Percentiles rank a stretch among this genome's conserved stretches.
These are phyloP conservation scores for Blepharisma japonicum DNA, from an alignment of 73 alveolate genomes.

Conservation along the genomic window DNA sequence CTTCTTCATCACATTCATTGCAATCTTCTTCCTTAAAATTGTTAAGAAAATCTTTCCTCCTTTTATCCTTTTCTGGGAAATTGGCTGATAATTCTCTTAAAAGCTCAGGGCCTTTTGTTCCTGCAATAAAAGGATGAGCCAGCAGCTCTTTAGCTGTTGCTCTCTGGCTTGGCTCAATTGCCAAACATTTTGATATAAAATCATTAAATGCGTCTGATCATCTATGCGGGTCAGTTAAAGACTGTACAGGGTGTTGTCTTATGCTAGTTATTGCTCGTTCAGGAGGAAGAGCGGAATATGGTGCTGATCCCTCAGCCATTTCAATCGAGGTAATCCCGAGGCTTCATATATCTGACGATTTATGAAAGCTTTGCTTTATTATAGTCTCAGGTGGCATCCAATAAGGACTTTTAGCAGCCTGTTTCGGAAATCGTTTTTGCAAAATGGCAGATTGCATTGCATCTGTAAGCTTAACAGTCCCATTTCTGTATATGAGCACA, in stretches of 20 bases:
- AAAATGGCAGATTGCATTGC: conserved; percentile 61
- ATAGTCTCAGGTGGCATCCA: conserved; percentile 94
- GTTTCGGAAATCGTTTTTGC: conserved; percentile 68
- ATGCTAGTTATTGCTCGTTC: conserved; percentile 86
- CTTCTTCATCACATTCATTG: too few relatives aligned
- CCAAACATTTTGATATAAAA: conserved; percentile 87
- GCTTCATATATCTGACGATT: conserved; percentile 94
- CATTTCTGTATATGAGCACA: conserved; percentile 53
- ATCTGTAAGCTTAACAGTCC: conserved; percentile 69
- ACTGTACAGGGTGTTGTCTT: conserved; percentile 79
- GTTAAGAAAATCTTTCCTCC: conserved; percentile 17
- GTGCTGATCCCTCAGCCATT: conserved; percentile 99
- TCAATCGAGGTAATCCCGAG: conserved; percentile 96
- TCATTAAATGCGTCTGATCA: conserved; percentile 94
- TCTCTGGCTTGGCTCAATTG: conserved; percentile 82
- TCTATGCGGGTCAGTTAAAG: conserved; percentile 75
- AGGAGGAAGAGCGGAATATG: conserved; percentile 66
- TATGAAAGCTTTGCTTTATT: conserved; percentile 60
- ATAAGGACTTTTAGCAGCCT: conserved; percentile 74
- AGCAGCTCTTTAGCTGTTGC: conserved; percentile 94
- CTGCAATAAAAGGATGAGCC: conserved; percentile 73
- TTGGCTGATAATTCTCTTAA: conserved; percentile 63
- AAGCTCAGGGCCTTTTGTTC: conserved; percentile 54
- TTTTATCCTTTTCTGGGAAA: conserved; percentile 64
- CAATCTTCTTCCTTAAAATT: too few relatives aligned